Percentiles rank a stretch among this genome's conserved stretches.
phyloP scores from a whole-genome alignment of 495 filamentous ascomycete species.

The Neurospora sp. region DNA sequence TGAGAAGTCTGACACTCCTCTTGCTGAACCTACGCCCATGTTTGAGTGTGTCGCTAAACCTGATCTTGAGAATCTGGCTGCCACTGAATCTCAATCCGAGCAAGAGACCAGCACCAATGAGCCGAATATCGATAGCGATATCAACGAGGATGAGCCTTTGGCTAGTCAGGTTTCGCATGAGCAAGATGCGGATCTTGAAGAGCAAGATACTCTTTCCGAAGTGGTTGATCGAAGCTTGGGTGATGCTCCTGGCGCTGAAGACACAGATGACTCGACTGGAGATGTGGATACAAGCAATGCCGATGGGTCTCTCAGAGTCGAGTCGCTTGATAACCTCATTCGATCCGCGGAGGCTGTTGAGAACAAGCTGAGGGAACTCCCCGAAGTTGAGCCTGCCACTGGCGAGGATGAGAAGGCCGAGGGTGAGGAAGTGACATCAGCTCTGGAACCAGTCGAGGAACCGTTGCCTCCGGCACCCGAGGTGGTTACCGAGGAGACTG shows the following conservation, averaged over 20 bases:
- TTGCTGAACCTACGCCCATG: background rate
- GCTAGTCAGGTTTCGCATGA: background rate
- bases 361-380: background rate
- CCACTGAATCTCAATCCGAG: background rate
- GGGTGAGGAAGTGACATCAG: background rate
- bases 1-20: background rate
- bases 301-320: background rate
- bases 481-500: background rate
- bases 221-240: background rate
- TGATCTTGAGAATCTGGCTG: background rate
- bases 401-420: background rate
- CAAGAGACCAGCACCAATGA: background rate
- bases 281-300: background rate
- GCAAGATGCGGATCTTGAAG: background rate
- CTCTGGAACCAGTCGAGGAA: background rate
- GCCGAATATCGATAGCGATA: background rate
- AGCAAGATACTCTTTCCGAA: background rate
- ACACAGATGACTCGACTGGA: background rate
- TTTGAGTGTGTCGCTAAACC: background rate
- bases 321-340: background rate
- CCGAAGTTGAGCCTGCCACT: background rate
- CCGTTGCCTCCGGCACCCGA: background rate
- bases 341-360: background rate
- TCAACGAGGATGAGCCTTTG: background rate
- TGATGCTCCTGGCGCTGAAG: background rate